Percentiles rank a stretch among this genome's conserved stretches.
Conservation (phyloP, 2,329 filamentous ascomycete genomes). For the Colletotrichum gloeosporioides region DNA sequence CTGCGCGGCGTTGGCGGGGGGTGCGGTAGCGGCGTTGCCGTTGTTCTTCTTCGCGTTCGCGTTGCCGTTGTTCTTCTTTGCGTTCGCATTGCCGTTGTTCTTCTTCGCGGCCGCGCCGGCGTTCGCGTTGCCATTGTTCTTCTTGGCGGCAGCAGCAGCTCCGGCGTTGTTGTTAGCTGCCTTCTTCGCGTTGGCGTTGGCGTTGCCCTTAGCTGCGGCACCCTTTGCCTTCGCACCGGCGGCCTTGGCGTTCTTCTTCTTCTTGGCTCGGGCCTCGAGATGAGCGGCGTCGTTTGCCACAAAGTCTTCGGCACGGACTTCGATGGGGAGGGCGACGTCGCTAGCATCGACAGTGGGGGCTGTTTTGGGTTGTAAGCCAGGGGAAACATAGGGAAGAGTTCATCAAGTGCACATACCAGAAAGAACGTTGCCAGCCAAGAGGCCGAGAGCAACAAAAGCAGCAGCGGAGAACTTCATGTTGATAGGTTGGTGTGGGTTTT, state of each 20-base stretch:
- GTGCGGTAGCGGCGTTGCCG: background rate
- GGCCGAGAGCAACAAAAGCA: conserved; percentile 1
- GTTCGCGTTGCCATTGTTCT: background rate
- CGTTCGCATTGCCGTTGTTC: background rate
- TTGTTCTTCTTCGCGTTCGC: background rate
- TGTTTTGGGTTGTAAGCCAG: background rate
- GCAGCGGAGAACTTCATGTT: conserved; percentile 17
- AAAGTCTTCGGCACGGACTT: background rate
- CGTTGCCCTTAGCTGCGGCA: background rate
- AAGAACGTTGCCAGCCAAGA: conserved; percentile 12
- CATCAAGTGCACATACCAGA: background rate
- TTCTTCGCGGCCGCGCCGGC: background rate
- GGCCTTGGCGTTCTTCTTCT: background rate
- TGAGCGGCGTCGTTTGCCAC: background rate
- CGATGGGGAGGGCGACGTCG: background rate
- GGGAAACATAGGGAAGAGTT: background rate
- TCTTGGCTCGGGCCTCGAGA: background rate
- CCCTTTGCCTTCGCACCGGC: background rate
- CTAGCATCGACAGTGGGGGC: background rate
- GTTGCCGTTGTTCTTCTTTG: background rate
- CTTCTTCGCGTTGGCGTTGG: background rate
- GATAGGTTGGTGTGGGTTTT: background rate
- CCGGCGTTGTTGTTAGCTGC: background rate
- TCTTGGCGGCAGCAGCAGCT: background rate
- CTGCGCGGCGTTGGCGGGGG: background rate